Base-by-base conservation (phyloP, 2,329 filamentous ascomycete species). In the Cercospora sojina region DNA sequence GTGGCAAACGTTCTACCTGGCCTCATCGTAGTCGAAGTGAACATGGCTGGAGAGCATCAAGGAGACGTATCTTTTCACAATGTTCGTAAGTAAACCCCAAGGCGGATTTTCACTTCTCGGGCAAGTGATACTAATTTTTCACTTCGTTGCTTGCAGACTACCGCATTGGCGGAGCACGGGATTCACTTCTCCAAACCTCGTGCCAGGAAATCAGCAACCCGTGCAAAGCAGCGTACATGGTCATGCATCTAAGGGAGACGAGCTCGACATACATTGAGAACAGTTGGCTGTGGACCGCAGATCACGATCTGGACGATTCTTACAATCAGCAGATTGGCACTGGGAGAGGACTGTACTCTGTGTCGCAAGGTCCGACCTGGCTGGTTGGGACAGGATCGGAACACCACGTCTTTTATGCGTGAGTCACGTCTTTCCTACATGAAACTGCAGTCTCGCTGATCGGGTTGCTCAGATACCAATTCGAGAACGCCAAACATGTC, bases 251-350 rank as follows among this genome's bases (percentile, higher is more conserved):
- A 7, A 81, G 80, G 6, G 64, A 69, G 35, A 69, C 67, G 0
- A 82, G 81, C 0, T 83, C 83, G 0, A 80, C 79, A 0, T 87
- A 86, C 70, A 79, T 85, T 59, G 84, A 87, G 69, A 85, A 83
- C 66, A 77, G 81, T 62, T 85, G 82, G 84, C 79, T 80, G 69
- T 84, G 58, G 58, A 79, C 80, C 0, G 82, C 83, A 1, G 84
- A 86, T 68, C 84, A 86, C 75, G 81, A 81, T 65, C 77, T 86
- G 13, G 78, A 81, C 57, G 83, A 82, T 10, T 63, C 70, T 32
- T 68, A 59, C 32, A 80, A 78, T 60, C 80, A 75, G 56, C 72
- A 73, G 56, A 74, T 77, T 67, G 75, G 76, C 20, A 82, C 79
- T 23, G 83, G 81, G 25, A 80, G 84, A 49, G 72, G 72, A 18